Evolutionary conservation across 495 filamentous ascomycete genomes (phyloP).

Genomic region (Penicillium antarcticum): DNA sequence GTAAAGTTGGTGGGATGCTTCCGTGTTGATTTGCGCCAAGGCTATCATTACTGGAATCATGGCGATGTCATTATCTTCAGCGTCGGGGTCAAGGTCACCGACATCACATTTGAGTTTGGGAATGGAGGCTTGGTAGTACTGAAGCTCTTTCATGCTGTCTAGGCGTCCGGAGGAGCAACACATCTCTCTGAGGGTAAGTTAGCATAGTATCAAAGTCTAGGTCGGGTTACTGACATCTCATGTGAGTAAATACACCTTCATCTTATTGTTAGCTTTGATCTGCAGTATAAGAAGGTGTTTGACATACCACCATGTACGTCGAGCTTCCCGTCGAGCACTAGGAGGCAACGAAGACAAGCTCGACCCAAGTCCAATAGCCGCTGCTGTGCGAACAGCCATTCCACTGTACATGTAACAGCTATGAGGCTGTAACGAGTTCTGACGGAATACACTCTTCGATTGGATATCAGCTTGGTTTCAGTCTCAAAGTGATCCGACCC

Average conservation of each 20-base stretch:
- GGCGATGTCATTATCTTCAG: conserved; percentile 22
- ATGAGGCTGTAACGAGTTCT: conserved; percentile 24
- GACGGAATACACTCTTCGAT: conserved; percentile 18
- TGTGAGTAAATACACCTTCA: conserved; percentile 18
- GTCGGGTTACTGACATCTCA: conserved; percentile 14
- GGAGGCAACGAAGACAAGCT: conserved; percentile 21
- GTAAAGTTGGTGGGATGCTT: conserved; percentile 27
- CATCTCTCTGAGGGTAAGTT: conserved; percentile 18
- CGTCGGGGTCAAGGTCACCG: conserved; percentile 15
- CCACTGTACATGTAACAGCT: conserved; percentile 26
- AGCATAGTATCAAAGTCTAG: not conserved
- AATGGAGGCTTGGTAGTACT: conserved; percentile 23
- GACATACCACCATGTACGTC: conserved; percentile 27
- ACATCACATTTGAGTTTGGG: conserved; percentile 13
- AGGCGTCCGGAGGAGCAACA: conserved; percentile 27
- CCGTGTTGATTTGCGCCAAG: conserved; percentile 24
- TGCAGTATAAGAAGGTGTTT: not conserved
- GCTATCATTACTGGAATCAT: conserved; percentile 28
- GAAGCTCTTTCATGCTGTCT: conserved; percentile 27
- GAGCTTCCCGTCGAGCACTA: conserved; percentile 14
- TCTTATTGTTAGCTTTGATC: too few species aligned
- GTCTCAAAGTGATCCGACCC: not conserved
- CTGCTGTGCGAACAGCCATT: conserved; percentile 25
- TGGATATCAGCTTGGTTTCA: not conserved
- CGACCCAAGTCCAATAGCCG: conserved; percentile 23